Percentiles rank a stretch among this genome's conserved stretches.
Conservation (phyloP, 1,284 basidiomycete genomes). For the Moesziomyces antarcticus region DNA sequence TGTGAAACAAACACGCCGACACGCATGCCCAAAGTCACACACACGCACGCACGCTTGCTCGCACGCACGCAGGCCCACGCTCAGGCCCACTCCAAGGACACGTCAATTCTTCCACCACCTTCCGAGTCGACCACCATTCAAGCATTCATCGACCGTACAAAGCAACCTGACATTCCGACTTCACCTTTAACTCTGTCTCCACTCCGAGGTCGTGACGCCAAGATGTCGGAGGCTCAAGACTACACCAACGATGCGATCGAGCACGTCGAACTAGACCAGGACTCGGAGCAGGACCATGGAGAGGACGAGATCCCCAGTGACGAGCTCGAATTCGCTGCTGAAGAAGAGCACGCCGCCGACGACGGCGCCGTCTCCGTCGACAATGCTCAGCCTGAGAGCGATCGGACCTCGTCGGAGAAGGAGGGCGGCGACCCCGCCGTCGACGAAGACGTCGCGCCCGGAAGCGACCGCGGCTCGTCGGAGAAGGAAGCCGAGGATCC, state of each 20-base stretch:
- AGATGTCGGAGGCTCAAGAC: slow-evolving; percentile 25
- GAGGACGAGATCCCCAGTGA: background rate
- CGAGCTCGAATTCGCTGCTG: slow-evolving; percentile 11
- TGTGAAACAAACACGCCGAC: background rate
- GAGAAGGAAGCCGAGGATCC: background rate
- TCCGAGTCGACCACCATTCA: background rate
- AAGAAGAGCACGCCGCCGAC: slow-evolving; percentile 6
- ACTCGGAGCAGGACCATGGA: background rate
- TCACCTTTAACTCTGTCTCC: background rate
- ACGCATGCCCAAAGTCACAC: background rate
- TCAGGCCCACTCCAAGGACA: background rate
- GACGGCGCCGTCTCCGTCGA: slow-evolving; percentile 22
- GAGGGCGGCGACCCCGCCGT: slow-evolving; percentile 31
- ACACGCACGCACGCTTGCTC: background rate
- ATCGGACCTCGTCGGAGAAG: slow-evolving; percentile 39
- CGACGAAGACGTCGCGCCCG: slow-evolving; percentile 1
- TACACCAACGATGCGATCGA: slow-evolving; percentile 1
- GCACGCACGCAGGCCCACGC: background rate
- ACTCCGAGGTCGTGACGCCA: background rate
- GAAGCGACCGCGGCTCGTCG: slow-evolving; percentile 10
- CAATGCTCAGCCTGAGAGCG: slow-evolving; percentile 21
- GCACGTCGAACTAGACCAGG: background rate
- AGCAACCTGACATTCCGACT: too few species aligned
- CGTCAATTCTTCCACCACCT: background rate
- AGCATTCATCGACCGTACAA: background rate